Evolutionary conservation across 176 grass and related monocot genomes (phyloP), one percentile per base, ranked within the genome.

Genomic region (Bolboschoenus planiculmis): DNA sequence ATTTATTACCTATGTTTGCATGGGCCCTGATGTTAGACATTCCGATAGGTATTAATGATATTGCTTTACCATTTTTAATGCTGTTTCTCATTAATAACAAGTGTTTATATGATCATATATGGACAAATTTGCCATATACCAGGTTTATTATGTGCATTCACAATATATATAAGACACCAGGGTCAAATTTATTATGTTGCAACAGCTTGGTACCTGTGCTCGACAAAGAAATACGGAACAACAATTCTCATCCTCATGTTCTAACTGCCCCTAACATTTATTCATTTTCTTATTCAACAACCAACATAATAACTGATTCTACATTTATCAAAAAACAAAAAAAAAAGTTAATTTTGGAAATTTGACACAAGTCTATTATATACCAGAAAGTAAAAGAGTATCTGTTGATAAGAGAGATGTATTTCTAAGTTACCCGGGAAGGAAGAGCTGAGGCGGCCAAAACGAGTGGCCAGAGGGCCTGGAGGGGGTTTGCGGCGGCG

Each of bases 401-500:
- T 67, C 9, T 54, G 27, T 39, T 47, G 0, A 1, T 26, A 77
- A 74, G 29, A 86, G 53, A 39, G 77, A 67, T 58, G 44, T 29
- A 34, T 31, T 26, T 55, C 44, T 2, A 83, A 34, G 16, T 91
- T 91, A 94, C 92, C 89, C 53, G 87, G 87, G 29, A 90, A 84
- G 42, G 92, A 88, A 51, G 87, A 82, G 0, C 86, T 61, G 2
- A 85, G 46, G 82, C 90, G 86, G 78, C 82, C 79, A 10, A 87
- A 60, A 39, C 70, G 82, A 87, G 83, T 88, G 42, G 93, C 68
- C 36, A 90, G 82, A 0, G 80, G 65, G n/a, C 90, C 88, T 33
- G 82, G 82, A 62, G 90, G 93, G 3, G 84, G 88, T 79, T 95
- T 95, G 18, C 93, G 73, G 9, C 93, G 90, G 10, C 93, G 93